These are phyloP conservation scores for Mrakia gelida DNA, from an alignment of 768 basidiomycete genomes.

Conservation along the genomic window DNA sequence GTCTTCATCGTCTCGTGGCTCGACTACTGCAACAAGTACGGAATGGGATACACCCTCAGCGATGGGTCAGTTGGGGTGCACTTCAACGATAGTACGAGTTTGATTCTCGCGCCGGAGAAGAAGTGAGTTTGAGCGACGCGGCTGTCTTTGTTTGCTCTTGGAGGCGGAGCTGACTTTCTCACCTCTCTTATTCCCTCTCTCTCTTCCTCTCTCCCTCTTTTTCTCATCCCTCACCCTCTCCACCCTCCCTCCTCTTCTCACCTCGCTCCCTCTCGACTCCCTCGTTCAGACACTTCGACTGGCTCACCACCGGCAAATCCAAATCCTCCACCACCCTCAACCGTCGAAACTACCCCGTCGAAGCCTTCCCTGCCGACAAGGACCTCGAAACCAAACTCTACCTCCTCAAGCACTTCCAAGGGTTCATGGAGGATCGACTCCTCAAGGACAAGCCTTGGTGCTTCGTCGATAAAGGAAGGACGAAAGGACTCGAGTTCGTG, in stretches of 20 bases:
- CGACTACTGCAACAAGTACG: slow-evolving; percentile 98
- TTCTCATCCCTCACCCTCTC: no score
- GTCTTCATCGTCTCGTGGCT: slow-evolving; percentile 99
- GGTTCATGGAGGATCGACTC: slow-evolving; percentile 86
- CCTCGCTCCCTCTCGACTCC: background rate
- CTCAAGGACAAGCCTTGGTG: slow-evolving; percentile 80
- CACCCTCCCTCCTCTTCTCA: background rate
- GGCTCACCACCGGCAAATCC: slow-evolving; percentile 58
- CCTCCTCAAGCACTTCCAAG: slow-evolving; percentile 86
- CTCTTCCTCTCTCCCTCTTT: background rate
- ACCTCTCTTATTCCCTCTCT: background rate
- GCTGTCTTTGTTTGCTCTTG: no score
- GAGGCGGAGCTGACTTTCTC: background rate
- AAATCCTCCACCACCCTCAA: slow-evolving; percentile 60
- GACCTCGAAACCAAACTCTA: slow-evolving; percentile 80
- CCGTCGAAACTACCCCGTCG: slow-evolving; percentile 50
- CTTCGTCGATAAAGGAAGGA: slow-evolving; percentile 62
- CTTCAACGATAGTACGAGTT: slow-evolving; percentile 89
- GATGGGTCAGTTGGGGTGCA: slow-evolving; percentile 92
- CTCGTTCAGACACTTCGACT: slow-evolving; percentile 73
- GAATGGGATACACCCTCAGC: slow-evolving; percentile 97
- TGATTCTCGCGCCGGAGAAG: slow-evolving; percentile 81
- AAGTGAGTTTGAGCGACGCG: slow-evolving; percentile 54
- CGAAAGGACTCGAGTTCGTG: slow-evolving; percentile 89
- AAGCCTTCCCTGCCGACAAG: slow-evolving; percentile 62